These are phyloP conservation scores for Kluyveromyces lactis DNA, from an alignment of 805 yeast species.

Conservation along the genomic window DNA sequence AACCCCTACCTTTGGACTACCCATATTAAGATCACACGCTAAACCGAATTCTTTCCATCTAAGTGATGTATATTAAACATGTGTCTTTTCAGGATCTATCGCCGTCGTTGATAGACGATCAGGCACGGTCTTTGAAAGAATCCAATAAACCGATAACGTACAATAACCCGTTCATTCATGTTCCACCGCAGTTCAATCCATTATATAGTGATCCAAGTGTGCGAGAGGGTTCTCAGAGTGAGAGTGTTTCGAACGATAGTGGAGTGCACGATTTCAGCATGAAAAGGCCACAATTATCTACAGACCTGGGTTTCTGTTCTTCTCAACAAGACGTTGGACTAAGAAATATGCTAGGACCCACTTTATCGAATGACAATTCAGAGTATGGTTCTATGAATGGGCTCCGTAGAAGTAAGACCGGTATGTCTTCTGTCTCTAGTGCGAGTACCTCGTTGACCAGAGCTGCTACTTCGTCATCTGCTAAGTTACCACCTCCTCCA, in stretches of 20 bases:
- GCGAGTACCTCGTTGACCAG: constrained; percentile 4
- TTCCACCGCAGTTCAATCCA: constrained; percentile 28
- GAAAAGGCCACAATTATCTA: not conserved
- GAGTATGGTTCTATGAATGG: not conserved
- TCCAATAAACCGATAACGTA: constrained; percentile 14
- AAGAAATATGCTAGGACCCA: not conserved
- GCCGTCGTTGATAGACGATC: constrained; percentile 24
- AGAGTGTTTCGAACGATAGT: not conserved
- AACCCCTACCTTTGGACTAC: too few relatives aligned
- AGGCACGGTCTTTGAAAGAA: constrained; percentile 16
- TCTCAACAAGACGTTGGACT: not conserved
- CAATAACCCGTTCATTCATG: constrained; percentile 20
- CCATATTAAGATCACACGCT: too few relatives aligned
- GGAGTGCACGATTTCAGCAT: not conserved
- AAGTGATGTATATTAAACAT: constrained; percentile 15
- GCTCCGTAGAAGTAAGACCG: constrained; percentile 1
- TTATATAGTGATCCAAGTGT: constrained; percentile 7
- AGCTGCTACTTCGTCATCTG: not conserved
- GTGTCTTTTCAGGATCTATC: constrained; percentile 29
- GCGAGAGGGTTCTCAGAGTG: constrained; percentile 2
- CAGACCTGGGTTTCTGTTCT: not conserved
- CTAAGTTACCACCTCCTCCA: constrained; percentile 24
- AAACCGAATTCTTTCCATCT: too few relatives aligned
- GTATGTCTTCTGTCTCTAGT: constrained; percentile 3
- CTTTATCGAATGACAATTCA: not conserved